Percentiles rank a stretch among this genome's conserved stretches.
These are phyloP conservation scores for Pseudomonodictys pantanalensis DNA, from an alignment of 495 filamentous ascomycete genomes.

Conservation along the genomic window DNA sequence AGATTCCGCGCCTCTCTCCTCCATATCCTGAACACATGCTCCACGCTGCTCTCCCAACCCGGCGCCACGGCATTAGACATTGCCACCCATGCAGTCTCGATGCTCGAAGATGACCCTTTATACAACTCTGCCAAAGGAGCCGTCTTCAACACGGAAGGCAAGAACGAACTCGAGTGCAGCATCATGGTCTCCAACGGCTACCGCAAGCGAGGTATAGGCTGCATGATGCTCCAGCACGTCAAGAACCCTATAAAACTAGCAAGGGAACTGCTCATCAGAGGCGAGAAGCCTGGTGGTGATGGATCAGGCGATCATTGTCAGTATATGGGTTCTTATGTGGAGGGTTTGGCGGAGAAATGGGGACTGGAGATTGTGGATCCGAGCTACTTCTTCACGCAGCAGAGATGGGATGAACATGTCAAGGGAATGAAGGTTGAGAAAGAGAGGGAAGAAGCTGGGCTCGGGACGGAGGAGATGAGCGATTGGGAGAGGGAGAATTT, in stretches of 20 bases:
- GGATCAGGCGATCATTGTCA: slow-evolving; percentile 63
- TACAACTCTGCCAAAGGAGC: slow-evolving; percentile 86
- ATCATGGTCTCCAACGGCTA: slow-evolving; percentile 77
- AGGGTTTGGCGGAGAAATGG: slow-evolving; percentile 62
- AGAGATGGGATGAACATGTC: slow-evolving; percentile 78
- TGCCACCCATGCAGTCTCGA: slow-evolving; percentile 69
- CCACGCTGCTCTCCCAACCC: slow-evolving; percentile 42
- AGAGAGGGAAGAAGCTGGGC: neutral
- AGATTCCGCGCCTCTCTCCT: slow-evolving; percentile 63
- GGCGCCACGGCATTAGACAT: slow-evolving; percentile 61
- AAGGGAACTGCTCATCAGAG: slow-evolving; percentile 63
- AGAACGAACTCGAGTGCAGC: slow-evolving; percentile 84
- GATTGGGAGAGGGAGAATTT: slow-evolving; percentile 55
- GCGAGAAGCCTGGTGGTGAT: slow-evolving; percentile 46
- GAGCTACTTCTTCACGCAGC: slow-evolving; percentile 74
- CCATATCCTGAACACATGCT: slow-evolving; percentile 52
- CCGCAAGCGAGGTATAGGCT: slow-evolving; percentile 72
- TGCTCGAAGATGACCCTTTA: slow-evolving; percentile 76
- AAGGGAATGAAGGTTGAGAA: slow-evolving; percentile 59
- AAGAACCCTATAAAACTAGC: slow-evolving; percentile 80
- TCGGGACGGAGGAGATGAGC: slow-evolving; percentile 21
- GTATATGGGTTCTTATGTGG: slow-evolving; percentile 64
- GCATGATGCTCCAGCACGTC: slow-evolving; percentile 67
- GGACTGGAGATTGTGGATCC: slow-evolving; percentile 65
- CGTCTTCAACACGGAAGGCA: slow-evolving; percentile 78